phyloP scores from a whole-genome alignment of 2,329 filamentous ascomycete species.

The Exophiala phaeomuriformis region DNA sequence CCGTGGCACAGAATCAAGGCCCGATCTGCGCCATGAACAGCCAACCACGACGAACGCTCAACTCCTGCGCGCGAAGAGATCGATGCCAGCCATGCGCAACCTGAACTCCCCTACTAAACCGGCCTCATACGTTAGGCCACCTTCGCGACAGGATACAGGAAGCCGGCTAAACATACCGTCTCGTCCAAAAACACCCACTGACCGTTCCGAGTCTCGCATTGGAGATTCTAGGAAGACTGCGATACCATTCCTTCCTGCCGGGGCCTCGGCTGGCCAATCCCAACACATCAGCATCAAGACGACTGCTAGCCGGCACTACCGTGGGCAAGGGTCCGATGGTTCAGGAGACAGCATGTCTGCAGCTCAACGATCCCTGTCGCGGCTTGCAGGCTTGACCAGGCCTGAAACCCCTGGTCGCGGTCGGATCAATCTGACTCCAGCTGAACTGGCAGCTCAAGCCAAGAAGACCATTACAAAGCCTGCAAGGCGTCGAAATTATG shows the following conservation, averaged over 20 bases:
- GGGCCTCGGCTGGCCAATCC: constrained; percentile 63
- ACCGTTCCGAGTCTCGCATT: constrained; percentile 44
- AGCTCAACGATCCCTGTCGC: constrained; percentile 38
- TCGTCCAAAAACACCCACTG: constrained; percentile 62
- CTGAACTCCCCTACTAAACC: constrained; percentile 31
- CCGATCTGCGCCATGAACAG: constrained; percentile 38
- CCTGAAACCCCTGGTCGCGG: constrained; percentile 45
- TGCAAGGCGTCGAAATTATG: constrained; percentile 64
- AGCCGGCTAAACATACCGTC: constrained; percentile 30
- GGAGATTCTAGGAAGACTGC: constrained; percentile 50
- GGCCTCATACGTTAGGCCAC: constrained; percentile 33
- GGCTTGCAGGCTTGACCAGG: constrained; percentile 36
- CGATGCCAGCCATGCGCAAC: constrained; percentile 51
- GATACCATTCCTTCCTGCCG: constrained; percentile 71
- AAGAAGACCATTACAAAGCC: constrained; percentile 71
- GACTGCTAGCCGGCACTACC: constrained; percentile 58
- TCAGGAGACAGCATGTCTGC: constrained; percentile 42
- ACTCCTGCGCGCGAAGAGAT: constrained; percentile 53
- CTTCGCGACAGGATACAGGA: constrained; percentile 34
- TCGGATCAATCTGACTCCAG: constrained; percentile 43
- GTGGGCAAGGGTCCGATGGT: constrained; percentile 76
- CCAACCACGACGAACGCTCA: constrained; percentile 47
- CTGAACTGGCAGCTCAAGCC: constrained; percentile 46
- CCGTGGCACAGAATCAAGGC: constrained; percentile 36
- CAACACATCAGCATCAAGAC: constrained; percentile 70